Evolutionary conservation across 192 early-diverging fungal genomes (phyloP), one percentile per base, ranked within the genome.

Genomic region (Coemansia sp.): DNA sequence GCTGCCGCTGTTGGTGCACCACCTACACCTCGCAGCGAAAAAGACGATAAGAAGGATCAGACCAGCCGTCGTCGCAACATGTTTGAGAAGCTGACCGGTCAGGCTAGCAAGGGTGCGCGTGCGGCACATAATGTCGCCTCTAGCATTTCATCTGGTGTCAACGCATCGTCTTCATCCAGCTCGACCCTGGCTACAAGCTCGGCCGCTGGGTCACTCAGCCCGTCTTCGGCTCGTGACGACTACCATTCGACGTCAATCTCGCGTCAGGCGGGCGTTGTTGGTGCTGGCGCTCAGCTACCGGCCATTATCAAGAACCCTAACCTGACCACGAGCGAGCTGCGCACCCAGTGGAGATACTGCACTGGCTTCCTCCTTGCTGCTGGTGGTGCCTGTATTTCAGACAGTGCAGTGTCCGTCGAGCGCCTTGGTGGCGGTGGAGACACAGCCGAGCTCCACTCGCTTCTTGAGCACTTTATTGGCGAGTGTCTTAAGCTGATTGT

Each of bases 321-420:
- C 4, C 52, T 72, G 34, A 69, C 69, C 0, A 64, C 62, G 14
- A 78, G 62, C 47, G 75, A 78, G 59, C 66, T 78, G 6, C 69
- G 75, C 38, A 69, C 69, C 50, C 75, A 78, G 66, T 80, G 77
- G 77, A 66, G 71, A 46, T 73, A 71, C 77, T 74, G 72, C 60
- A 80, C 77, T 0, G 77, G 77, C 1, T 80, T 80, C 61, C 40
- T 80, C 52, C 77, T 80, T 34, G 71, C 77, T 15, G 63, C 72
- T 12, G 71, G 71, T 18, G 71, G 71, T 40, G 71, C 72, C 1
- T 80, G 77, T 39, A 73, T 74, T 34, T 39, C 67, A 4, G 77
- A 80, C 33, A 53, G 64, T 10, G 59, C 62, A 9, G 27, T 43
- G n/a, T 53, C 65, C 13, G 44, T 55, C 4, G 68, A 74, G 45